These are phyloP conservation scores for Amorphotheca resinae DNA, from an alignment of 495 filamentous ascomycete species.

Conservation along the genomic window DNA sequence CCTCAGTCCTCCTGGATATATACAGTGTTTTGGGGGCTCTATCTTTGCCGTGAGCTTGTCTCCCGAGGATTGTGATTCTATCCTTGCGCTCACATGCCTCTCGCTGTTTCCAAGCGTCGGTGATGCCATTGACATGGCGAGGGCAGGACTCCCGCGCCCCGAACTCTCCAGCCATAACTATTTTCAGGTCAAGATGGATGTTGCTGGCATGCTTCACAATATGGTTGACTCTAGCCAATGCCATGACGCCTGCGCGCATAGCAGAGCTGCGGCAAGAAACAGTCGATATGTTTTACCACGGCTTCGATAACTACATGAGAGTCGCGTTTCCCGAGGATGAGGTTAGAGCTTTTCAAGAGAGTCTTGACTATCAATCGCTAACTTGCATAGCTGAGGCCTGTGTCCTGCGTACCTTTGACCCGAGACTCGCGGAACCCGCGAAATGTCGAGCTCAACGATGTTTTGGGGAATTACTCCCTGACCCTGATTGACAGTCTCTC, in stretches of 20 bases:
- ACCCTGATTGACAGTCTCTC: conserved; percentile 92
- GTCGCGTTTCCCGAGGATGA: conserved; percentile 96
- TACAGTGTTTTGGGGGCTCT: too few species aligned
- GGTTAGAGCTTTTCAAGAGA: conserved; percentile 28
- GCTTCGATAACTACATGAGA: conserved; percentile 87
- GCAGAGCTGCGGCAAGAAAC: conserved; percentile 54
- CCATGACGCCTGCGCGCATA: conserved; percentile 41
- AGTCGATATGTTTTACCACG: conserved; percentile 91
- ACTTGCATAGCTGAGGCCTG: conserved; percentile 51
- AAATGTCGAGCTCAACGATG: conserved; percentile 86
- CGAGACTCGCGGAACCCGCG: conserved; percentile 69
- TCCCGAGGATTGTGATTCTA: neutral
- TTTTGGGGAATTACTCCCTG: conserved; percentile 90
- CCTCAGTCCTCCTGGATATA: too few species aligned
- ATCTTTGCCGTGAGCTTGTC: too few species aligned
- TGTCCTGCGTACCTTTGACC: conserved; percentile 72
- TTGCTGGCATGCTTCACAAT: conserved; percentile 8
- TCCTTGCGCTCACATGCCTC: conserved; percentile 20
- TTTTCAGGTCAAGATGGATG: conserved; percentile 14
- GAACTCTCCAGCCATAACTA: neutral
- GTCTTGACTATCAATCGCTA: conserved; percentile 7
- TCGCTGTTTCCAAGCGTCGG: conserved; percentile 12
- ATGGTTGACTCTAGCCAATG: conserved; percentile 24
- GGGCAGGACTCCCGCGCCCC: conserved; percentile 4
- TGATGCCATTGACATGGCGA: conserved; percentile 23